Conservation (phyloP, 371 early-diverging fungal species). For the Apophysomyces variabilis region DNA sequence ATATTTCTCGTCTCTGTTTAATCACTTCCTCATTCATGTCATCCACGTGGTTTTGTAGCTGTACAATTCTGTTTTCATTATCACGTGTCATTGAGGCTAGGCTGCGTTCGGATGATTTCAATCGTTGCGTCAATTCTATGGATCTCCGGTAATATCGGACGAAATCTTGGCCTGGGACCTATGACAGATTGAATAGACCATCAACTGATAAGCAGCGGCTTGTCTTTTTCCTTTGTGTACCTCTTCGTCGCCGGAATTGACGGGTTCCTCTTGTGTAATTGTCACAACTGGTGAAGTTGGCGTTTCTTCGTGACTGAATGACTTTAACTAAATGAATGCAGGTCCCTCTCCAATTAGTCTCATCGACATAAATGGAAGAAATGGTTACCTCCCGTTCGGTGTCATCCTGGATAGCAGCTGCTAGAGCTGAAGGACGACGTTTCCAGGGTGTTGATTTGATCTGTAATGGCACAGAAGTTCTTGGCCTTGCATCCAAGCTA, state of each 20-base stretch:
- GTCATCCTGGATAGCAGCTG: constrained; percentile 19
- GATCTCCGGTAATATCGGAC: constrained; percentile 60
- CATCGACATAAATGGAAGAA: neutral
- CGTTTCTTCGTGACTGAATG: neutral
- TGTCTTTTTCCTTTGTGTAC: neutral
- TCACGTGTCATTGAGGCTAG: constrained; percentile 57
- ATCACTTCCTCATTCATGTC: constrained; percentile 54
- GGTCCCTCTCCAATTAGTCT: neutral
- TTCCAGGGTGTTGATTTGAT: constrained; percentile 32
- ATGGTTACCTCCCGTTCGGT: constrained; percentile 3
- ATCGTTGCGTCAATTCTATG: constrained; percentile 48
- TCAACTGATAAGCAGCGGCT: no score
- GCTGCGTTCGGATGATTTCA: constrained; percentile 54
- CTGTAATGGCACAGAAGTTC: constrained; percentile 17
- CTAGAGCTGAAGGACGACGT: constrained; percentile 31
- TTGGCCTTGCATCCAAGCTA: constrained; percentile 17
- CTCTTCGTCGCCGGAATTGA: neutral
- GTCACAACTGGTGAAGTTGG: neutral
- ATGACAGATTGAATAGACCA: no score
- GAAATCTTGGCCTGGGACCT: constrained; percentile 30
- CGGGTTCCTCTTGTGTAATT: constrained; percentile 10
- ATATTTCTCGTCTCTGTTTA: constrained; percentile 52
- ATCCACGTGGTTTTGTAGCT: constrained; percentile 54
- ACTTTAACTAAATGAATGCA: neutral
- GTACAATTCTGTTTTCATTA: constrained; percentile 56